Conservation (phyloP, 371 early-diverging fungal species). For the Fennellomyces sp. region DNA sequence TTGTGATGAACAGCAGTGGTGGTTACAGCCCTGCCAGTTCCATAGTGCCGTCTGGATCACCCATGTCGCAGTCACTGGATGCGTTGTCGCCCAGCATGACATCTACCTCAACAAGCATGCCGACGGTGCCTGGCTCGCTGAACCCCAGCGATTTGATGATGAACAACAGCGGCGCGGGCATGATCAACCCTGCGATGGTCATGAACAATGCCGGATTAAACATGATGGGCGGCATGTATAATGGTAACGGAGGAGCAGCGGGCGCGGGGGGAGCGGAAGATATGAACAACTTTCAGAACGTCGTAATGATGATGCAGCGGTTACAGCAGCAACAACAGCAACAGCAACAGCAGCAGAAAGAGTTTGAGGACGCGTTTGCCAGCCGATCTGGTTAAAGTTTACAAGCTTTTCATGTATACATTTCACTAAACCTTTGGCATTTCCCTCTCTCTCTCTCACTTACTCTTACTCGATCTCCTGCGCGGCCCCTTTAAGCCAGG, state of each 20-base stretch:
- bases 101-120: slow-evolving; percentile 13
- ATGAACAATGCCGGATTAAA: slow-evolving; percentile 16
- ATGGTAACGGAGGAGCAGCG: slow-evolving; percentile 8
- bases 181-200: slow-evolving; percentile 32
- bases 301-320: slow-evolving; percentile 46
- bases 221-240: slow-evolving; percentile 8
- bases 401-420: too few relatives aligned
- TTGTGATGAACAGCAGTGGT: slow-evolving; percentile 5
- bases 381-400: slow-evolving; percentile 11
- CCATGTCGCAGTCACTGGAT: slow-evolving; percentile 24
- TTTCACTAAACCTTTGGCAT: too few relatives aligned
- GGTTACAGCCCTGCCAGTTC: slow-evolving; percentile 1
- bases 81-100: slow-evolving; percentile 29
- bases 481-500: neutral
- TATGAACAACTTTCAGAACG: slow-evolving; percentile 27
- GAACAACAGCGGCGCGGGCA: slow-evolving; percentile 16
- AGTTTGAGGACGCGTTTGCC: slow-evolving; percentile 25
- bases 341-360: slow-evolving; percentile 24
- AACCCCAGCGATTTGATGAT: slow-evolving; percentile 33
- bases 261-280: slow-evolving; percentile 14
- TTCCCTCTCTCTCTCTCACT: too few relatives aligned
- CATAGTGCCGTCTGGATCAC: slow-evolving; percentile 13
- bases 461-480: neutral
- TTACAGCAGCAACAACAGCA: slow-evolving; percentile 35
- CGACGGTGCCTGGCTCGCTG: slow-evolving; percentile 17